phyloP scores from a whole-genome alignment of 495 filamentous ascomycete genomes.

The Podospora comata region DNA sequence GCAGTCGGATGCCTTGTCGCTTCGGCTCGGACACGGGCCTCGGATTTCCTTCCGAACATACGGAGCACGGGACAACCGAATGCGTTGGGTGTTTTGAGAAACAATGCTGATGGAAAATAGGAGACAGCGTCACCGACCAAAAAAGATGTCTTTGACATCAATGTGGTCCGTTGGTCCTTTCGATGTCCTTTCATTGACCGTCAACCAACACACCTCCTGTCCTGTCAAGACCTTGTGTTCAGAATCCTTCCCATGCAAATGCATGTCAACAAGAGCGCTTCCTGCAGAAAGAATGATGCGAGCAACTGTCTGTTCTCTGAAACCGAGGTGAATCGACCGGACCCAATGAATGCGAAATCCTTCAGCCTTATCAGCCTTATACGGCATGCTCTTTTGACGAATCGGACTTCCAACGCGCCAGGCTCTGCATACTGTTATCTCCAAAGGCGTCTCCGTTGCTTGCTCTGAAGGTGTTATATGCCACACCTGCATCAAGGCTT shows the following conservation, averaged over 20 bases:
- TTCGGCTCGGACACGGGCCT: background rate
- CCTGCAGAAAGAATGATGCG: background rate
- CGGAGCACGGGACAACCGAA: background rate
- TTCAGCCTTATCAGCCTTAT: background rate
- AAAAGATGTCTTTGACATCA: background rate
- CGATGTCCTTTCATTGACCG: background rate
- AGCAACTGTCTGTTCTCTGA: background rate
- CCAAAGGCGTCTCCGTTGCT: too few species aligned
- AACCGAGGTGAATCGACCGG: background rate
- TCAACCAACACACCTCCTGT: background rate
- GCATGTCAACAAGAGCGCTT: background rate
- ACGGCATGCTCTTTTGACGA: background rate
- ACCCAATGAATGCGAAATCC: background rate
- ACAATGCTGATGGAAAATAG: too few species aligned
- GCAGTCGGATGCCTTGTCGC: background rate
- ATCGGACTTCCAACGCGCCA: background rate
- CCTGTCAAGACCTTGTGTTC: background rate
- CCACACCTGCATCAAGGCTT: background rate
- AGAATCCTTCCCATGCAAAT: background rate
- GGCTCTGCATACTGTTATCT: too few species aligned
- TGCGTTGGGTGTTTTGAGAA: too few species aligned
- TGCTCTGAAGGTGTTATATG: background rate
- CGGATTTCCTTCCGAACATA: background rate
- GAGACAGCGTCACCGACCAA: background rate
- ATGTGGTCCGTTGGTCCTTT: background rate